Evolutionary conservation across 345 rosid species (phyloP).

Genomic region (Eucalyptus regnans): DNA sequence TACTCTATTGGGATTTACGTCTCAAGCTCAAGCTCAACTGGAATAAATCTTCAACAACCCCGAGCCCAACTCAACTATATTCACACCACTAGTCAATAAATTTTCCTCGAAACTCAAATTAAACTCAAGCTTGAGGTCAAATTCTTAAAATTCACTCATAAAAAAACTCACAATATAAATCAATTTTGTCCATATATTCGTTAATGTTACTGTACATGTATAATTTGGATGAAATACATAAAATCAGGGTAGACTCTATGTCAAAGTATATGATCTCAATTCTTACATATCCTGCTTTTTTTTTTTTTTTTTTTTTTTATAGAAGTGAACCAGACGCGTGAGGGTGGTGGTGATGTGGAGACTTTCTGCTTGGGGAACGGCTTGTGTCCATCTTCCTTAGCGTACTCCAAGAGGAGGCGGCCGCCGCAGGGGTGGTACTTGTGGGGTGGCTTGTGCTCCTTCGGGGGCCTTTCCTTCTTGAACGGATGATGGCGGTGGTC

Average conservation of each 20-base stretch:
- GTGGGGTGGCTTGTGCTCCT: background rate
- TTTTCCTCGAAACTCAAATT: background rate
- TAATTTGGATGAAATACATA: too few relatives aligned
- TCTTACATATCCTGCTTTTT: background rate
- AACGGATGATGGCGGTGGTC: background rate
- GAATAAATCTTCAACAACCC: background rate
- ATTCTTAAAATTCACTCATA: background rate
- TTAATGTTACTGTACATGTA: too few relatives aligned
- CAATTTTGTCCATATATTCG: too few relatives aligned
- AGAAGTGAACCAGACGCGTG: background rate
- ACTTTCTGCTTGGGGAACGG: background rate
- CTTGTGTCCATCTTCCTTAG: background rate
- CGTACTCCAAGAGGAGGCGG: background rate
- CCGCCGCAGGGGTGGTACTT: background rate
- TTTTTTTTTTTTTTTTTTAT: background rate
- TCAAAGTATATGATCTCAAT: background rate
- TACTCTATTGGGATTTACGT: background rate
- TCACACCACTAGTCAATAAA: background rate
- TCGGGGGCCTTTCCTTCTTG: background rate
- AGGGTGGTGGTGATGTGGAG: background rate
- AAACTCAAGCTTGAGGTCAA: background rate
- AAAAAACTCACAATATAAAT: background rate
- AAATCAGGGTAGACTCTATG: background rate
- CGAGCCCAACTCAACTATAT: background rate
- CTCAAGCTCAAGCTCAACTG: background rate